Evolutionary conservation across 2,329 filamentous ascomycete species (phyloP).

Genomic region (Camillea tinctor): DNA sequence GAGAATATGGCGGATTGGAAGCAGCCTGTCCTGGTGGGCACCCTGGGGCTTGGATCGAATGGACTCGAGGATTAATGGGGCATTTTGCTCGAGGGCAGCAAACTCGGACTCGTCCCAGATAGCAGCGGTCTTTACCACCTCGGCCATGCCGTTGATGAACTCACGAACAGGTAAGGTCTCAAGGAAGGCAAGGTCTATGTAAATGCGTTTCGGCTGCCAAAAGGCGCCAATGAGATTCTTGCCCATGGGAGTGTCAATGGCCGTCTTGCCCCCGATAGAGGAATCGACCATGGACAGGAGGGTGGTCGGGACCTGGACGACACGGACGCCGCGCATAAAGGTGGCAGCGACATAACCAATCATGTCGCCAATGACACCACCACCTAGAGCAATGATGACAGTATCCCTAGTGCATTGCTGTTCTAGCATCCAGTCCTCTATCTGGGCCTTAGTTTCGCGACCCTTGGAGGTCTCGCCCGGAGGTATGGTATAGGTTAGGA

Average conservation of each 20-base stretch:
- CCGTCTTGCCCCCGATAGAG: constrained; percentile 96
- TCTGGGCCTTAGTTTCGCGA: constrained; percentile 87
- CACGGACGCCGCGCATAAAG: constrained; percentile 96
- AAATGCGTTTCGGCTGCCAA: constrained; percentile 93
- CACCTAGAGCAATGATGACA: constrained; percentile 89
- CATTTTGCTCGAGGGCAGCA: constrained; percentile 76
- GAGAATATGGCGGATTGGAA: constrained; percentile 66
- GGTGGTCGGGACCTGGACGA: constrained; percentile 95
- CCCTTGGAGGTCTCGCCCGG: constrained; percentile 94
- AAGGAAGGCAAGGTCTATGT: constrained; percentile 89
- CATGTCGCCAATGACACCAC: constrained; percentile 97
- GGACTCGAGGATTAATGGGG: constrained; percentile 70
- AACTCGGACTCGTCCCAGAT: constrained; percentile 94
- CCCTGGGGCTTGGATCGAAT: constrained; percentile 61
- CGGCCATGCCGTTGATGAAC: constrained; percentile 98
- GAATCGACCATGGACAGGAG: constrained; percentile 97
- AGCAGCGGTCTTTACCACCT: constrained; percentile 95
- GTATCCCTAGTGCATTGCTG: constrained; percentile 93
- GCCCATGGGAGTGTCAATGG: constrained; percentile 91
- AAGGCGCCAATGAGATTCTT: constrained; percentile 97
- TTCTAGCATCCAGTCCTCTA: constrained; percentile 95
- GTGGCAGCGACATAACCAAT: constrained; percentile 96
- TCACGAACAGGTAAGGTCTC: constrained; percentile 87
- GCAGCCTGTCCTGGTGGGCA: constrained; percentile 57
- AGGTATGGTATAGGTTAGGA: constrained; percentile 82